A percentile compares a stretch with the other conserved stretches of the same genome.
phyloP scores from a whole-genome alignment of 495 filamentous ascomycete genomes.

The Penicillium cosmopolitanum region DNA sequence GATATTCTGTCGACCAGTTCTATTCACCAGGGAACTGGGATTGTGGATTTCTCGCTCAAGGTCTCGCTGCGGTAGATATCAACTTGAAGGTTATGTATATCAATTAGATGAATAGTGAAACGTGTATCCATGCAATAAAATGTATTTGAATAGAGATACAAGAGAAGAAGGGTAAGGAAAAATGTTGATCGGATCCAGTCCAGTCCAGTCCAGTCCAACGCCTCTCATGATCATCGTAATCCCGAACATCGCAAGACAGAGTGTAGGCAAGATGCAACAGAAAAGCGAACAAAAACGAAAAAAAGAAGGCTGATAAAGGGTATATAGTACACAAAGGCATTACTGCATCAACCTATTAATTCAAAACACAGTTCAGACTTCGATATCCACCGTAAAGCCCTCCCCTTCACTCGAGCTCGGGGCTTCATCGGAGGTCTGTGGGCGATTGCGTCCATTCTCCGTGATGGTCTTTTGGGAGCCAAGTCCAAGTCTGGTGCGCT shows the following conservation, averaged over 20 bases:
- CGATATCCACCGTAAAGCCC: slow-evolving; percentile 49
- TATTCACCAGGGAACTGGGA: slow-evolving; percentile 91
- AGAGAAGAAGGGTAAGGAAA: slow-evolving; percentile 13
- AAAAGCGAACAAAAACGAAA: slow-evolving; percentile 1
- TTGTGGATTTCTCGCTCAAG: slow-evolving; percentile 96
- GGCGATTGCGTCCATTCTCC: slow-evolving; percentile 17
- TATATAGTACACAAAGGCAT: slow-evolving; percentile 26
- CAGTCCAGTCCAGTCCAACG: slow-evolving; percentile 11
- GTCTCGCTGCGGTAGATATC: slow-evolving; percentile 53
- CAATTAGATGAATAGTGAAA: slow-evolving; percentile 1
- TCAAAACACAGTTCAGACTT: slow-evolving; percentile 32
- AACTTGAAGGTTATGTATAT: slow-evolving; percentile 11
- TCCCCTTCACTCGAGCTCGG: slow-evolving; percentile 51
- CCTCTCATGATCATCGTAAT: slow-evolving; percentile 29
- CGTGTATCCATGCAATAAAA: slow-evolving; percentile 12
- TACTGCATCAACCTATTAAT: slow-evolving; percentile 5
- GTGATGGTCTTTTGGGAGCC: slow-evolving; percentile 21
- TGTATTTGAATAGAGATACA: slow-evolving; percentile 24
- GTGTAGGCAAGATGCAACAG: slow-evolving; percentile 16
- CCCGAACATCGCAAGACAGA: slow-evolving; percentile 21
- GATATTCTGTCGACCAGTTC: slow-evolving; percentile 95
- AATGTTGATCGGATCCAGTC: slow-evolving; percentile 4
- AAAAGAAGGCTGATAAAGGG: slow-evolving; percentile 12
- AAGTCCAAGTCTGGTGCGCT: slow-evolving; percentile 51
- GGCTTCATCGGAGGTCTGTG: slow-evolving; percentile 31